Evolutionary conservation across 768 basidiomycete species (phyloP), one percentile per base, ranked within the genome.

Genomic region (Russula foetens): DNA sequence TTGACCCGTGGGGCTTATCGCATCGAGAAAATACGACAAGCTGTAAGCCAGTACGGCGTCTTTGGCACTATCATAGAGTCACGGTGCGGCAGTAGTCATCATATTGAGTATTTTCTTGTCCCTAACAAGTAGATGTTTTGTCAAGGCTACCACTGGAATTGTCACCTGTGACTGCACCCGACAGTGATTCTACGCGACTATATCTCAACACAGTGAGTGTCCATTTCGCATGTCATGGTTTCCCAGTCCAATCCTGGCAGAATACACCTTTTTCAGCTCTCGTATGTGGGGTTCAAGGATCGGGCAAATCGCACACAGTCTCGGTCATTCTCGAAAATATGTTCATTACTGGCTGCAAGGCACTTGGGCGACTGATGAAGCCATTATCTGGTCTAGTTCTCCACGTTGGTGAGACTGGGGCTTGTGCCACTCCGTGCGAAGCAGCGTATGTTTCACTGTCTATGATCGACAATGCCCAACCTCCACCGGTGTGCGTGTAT

Each of bases 281-380:
- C n/a, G 79, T 89, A 3, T 90, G 87, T 54, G 87, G 87, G 0
- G 86, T 88, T 0, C 88, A 89, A 73, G 86, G 88, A 0, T 84
- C 86, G 0, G 87, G 87, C 9, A 89, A 90, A 66, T 88, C 85
- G 0, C 87, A 90, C 53, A 87, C 85, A 0, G 81, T 87, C 2
- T 83, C 86, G 0, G 79, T 84, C 0, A 74, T 90, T 6, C 67
- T 90, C 0, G 88, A 90, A 68, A 84, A 76, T 60, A 85, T 88
- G 82, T 73, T 89, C 8, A 79, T 89, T n/a, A 64, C 83, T 0
- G 71, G 74, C 15, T 77, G 78, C 58, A 66, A 75, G 2, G 64
- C 76, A 0, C 79, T 83, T 19, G 88, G 88, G 0, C 69, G 68
- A 0, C 69, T 85, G 8, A 68, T 77, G 28, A 83, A 81, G 60